Percentiles rank a stretch among this genome's conserved stretches.
These are phyloP conservation scores for Phaeosphaeriaceae sp. DNA, from an alignment of 2,329 filamentous ascomycete genomes.

Conservation along the genomic window DNA sequence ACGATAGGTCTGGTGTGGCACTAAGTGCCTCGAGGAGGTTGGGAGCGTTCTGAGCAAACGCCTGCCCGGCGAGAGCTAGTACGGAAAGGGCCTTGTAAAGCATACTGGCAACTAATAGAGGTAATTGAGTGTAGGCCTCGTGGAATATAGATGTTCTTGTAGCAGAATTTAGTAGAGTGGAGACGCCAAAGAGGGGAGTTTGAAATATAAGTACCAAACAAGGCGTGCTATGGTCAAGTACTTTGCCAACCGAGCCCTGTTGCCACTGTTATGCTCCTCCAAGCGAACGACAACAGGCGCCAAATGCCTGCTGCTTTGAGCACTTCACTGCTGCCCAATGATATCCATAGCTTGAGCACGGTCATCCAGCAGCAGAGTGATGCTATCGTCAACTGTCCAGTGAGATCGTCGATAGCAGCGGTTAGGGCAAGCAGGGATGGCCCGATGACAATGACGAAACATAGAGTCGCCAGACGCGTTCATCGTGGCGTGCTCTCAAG, in stretches of 20 bases:
- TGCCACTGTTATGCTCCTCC: slow-evolving; percentile 11
- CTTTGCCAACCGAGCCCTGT: not conserved
- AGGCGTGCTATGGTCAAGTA: not conserved
- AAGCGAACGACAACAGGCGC: slow-evolving; percentile 15
- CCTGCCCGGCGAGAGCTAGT: slow-evolving; percentile 43
- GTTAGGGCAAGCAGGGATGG: slow-evolving; percentile 27
- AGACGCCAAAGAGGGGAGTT: slow-evolving; percentile 12
- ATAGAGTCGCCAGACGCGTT: slow-evolving; percentile 9
- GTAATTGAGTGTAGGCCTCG: slow-evolving; percentile 1
- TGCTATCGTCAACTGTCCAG: slow-evolving; percentile 21
- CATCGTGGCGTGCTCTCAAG: slow-evolving; percentile 21
- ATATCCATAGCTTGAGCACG: slow-evolving; percentile 16
- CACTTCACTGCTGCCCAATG: slow-evolving; percentile 21
- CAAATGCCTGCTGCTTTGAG: slow-evolving; percentile 12
- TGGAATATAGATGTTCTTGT: slow-evolving; percentile 2
- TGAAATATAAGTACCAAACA: slow-evolving; percentile 24
- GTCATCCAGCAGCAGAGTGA: slow-evolving; percentile 17
- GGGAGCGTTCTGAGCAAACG: slow-evolving; percentile 37
- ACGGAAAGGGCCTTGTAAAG: slow-evolving; percentile 48
- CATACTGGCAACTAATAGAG: slow-evolving; percentile 36
- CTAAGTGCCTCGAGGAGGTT: slow-evolving; percentile 25
- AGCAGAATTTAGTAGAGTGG: not conserved
- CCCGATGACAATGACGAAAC: slow-evolving; percentile 24
- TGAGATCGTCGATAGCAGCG: slow-evolving; percentile 14
- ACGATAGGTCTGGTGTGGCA: slow-evolving; percentile 33